Evolutionary conservation across 2,329 filamentous ascomycete species (phyloP).

Genomic region (Trichoderma simmonsii): DNA sequence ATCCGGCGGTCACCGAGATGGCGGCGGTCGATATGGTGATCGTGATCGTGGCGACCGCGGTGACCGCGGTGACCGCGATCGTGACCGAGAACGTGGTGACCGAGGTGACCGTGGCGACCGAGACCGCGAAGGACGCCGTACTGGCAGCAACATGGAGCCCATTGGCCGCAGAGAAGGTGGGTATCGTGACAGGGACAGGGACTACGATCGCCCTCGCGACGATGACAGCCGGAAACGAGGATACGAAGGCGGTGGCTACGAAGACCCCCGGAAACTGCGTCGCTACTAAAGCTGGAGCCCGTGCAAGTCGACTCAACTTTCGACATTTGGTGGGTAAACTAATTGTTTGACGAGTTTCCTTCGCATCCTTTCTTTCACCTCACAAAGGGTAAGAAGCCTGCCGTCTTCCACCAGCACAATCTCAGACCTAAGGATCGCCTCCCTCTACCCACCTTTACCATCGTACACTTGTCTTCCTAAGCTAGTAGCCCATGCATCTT

Average conservation of each 20-base stretch:
- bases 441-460: not conserved
- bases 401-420: conserved; percentile 3
- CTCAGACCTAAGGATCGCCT: conserved; percentile 5
- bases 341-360: conserved; percentile 11
- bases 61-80: conserved; percentile 42
- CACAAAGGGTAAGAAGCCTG: conserved; percentile 16
- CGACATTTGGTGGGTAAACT: conserved; percentile 15
- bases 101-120: not conserved
- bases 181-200: conserved; percentile 44
- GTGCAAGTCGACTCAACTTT: not conserved
- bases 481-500: conserved; percentile 2
- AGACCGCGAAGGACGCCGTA: conserved; percentile 42
- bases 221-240: conserved; percentile 63
- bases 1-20: conserved; percentile 51
- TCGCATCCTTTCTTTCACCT: conserved; percentile 15
- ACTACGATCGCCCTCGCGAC: conserved; percentile 55
- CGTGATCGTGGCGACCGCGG: conserved; percentile 43
- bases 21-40: conserved; percentile 40
- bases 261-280: conserved; percentile 69
- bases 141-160: conserved; percentile 81
- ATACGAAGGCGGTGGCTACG: conserved; percentile 75
- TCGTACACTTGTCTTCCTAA: not conserved
- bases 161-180: conserved; percentile 65
- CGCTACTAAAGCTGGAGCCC: conserved; percentile 49
- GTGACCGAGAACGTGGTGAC: conserved; percentile 39